Evolutionary conservation across 257 asterid species (phyloP).

Genomic region (Solanum acaule): DNA sequence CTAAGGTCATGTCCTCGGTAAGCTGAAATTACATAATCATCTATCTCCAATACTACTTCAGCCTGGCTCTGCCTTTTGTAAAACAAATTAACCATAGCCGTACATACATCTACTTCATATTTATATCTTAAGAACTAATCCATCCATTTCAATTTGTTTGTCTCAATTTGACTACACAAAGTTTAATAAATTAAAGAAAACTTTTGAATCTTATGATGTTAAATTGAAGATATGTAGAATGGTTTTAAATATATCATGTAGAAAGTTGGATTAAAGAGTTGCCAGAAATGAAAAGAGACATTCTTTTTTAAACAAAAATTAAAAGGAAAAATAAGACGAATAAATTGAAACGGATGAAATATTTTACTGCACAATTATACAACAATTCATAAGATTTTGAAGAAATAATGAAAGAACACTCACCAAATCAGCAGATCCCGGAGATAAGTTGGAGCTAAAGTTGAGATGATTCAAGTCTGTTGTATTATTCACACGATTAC

Average conservation of each 20-base stretch:
- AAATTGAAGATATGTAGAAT: neutral
- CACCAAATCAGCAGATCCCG: neutral
- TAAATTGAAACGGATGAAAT: too few relatives aligned
- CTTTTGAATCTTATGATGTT: neutral
- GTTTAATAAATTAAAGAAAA: too few relatives aligned
- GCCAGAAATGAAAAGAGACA: too few relatives aligned
- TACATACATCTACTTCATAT: neutral
- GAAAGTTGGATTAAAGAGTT: neutral
- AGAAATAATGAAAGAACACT: neutral
- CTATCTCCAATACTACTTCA: neutral
- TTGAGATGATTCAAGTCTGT: neutral
- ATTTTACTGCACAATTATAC: neutral
- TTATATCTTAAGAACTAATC: neutral
- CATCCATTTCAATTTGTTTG: neutral
- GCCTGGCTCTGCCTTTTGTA: too few relatives aligned
- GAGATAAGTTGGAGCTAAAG: neutral
- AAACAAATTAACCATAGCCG: neutral
- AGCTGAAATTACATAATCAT: neutral
- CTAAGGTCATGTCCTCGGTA: too few relatives aligned
- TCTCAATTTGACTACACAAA: too few relatives aligned
- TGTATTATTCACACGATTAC: neutral
- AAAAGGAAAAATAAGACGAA: too few relatives aligned
- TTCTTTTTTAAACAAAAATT: too few relatives aligned
- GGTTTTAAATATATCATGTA: neutral
- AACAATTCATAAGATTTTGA: neutral